Conservation (phyloP, 2,329 filamentous ascomycete genomes). For the Cryphonectria japonica region DNA sequence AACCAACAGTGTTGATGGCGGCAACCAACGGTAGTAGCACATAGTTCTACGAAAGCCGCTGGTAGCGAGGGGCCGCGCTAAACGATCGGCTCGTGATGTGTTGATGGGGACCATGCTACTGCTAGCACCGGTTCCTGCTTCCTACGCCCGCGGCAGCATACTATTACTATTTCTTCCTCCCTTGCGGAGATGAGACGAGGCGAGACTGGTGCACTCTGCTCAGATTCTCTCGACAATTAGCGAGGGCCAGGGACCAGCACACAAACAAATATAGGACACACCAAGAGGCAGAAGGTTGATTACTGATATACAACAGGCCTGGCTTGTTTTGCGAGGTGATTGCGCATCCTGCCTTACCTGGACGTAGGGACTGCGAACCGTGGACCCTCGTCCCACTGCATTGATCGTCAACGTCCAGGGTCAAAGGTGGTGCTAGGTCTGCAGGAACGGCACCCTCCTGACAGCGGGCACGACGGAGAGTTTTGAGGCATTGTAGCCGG, state of each 20-base stretch:
- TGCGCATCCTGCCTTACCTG: background rate
- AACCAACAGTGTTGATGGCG: slow-evolving; percentile 10
- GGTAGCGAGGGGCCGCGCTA: slow-evolving; percentile 10
- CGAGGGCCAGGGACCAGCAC: slow-evolving; percentile 8
- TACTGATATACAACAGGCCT: background rate
- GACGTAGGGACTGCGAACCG: background rate
- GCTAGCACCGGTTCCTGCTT: slow-evolving; percentile 11
- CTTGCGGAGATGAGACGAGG: background rate
- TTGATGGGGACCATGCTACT: slow-evolving; percentile 6
- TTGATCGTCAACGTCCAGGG: slow-evolving; percentile 19
- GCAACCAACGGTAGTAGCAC: background rate
- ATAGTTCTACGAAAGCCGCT: background rate
- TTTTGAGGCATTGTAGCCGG: slow-evolving; percentile 7
- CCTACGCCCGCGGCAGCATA: background rate
- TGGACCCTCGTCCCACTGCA: slow-evolving; percentile 23
- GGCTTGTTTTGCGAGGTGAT: background rate
- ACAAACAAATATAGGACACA: background rate
- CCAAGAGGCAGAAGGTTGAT: background rate
- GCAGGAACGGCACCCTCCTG: slow-evolving; percentile 23
- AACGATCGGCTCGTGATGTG: background rate
- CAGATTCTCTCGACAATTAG: slow-evolving; percentile 7
- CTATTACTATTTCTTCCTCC: background rate
- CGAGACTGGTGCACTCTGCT: too few relatives aligned
- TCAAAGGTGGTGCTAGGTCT: slow-evolving; percentile 1
- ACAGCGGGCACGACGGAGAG: slow-evolving; percentile 16